These are phyloP conservation scores for Lachancea lanzarotensis DNA, from an alignment of 805 yeast genomes.

Conservation along the genomic window DNA sequence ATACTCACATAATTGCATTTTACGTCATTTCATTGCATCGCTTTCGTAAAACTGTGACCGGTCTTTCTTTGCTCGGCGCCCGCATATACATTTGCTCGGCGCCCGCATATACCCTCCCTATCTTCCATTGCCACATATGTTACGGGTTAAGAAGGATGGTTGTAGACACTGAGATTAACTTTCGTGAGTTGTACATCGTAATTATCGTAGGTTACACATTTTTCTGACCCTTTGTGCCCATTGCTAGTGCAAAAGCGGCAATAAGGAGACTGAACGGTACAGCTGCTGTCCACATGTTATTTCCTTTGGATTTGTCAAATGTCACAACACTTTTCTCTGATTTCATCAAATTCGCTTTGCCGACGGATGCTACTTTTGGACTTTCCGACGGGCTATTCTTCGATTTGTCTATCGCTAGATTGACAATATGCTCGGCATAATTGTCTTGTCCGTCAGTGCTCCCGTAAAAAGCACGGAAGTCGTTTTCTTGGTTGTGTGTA, in stretches of 20 bases:
- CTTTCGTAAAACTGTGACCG: neutral
- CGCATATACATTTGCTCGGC: too few species aligned
- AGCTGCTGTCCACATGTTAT: neutral
- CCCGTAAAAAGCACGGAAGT: neutral
- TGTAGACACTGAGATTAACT: too few species aligned
- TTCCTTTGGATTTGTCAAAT: neutral
- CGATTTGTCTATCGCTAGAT: conserved; percentile 15
- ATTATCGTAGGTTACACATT: too few species aligned
- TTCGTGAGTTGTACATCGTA: too few species aligned
- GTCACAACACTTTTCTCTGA: conserved; percentile 1
- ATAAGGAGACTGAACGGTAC: neutral
- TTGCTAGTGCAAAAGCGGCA: neutral
- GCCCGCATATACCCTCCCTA: too few species aligned
- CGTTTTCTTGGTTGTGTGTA: conserved; percentile 30
- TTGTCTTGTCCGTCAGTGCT: conserved; percentile 5
- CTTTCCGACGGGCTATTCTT: neutral
- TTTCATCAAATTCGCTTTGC: neutral
- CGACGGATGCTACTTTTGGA: neutral
- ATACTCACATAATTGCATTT: neutral
- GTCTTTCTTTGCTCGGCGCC: too few species aligned
- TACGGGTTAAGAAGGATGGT: too few species aligned
- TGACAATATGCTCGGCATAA: conserved; percentile 11
- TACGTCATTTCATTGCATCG: neutral
- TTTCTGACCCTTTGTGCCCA: neutral
- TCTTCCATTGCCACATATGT: too few species aligned